Evolutionary conservation across 345 rosid genomes (phyloP).

Genomic region (Citrus hindsii): DNA sequence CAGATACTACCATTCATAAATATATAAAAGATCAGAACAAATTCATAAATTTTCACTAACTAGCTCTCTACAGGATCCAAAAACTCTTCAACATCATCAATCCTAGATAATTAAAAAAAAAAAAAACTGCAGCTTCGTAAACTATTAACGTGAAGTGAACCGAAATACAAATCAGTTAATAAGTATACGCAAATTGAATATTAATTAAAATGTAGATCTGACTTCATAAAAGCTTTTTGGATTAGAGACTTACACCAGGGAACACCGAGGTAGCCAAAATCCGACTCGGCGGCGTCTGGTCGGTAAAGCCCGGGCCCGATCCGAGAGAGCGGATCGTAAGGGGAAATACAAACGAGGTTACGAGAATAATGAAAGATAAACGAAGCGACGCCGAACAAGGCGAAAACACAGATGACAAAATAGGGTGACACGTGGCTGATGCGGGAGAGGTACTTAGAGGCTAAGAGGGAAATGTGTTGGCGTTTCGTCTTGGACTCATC

Average conservation of each 20-base stretch:
- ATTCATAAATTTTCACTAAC: too few species aligned
- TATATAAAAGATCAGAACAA: too few species aligned
- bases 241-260: conserved; percentile 89
- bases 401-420: conserved; percentile 37
- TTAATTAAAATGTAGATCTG: conserved; percentile 19
- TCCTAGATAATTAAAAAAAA: too few species aligned
- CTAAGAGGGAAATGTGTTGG: conserved; percentile 44
- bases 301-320: conserved; percentile 69
- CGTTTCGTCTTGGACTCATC: conserved; percentile 73
- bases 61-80: not conserved
- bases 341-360: conserved; percentile 67
- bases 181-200: not conserved
- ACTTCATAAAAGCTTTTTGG: not conserved
- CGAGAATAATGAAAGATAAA: conserved; percentile 39
- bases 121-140: not conserved
- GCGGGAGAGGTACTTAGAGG: conserved; percentile 47
- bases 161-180: not conserved
- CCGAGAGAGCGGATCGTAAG: conserved; percentile 65
- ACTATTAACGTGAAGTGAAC: not conserved
- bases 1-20: too few species aligned
- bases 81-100: too few species aligned
- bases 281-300: conserved; percentile 75
- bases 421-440: conserved; percentile 47
- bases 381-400: conserved; percentile 20
- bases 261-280: conserved; percentile 90